phyloP scores from a whole-genome alignment of 176 grass and related monocot species.

The Triticum turgidum region DNA sequence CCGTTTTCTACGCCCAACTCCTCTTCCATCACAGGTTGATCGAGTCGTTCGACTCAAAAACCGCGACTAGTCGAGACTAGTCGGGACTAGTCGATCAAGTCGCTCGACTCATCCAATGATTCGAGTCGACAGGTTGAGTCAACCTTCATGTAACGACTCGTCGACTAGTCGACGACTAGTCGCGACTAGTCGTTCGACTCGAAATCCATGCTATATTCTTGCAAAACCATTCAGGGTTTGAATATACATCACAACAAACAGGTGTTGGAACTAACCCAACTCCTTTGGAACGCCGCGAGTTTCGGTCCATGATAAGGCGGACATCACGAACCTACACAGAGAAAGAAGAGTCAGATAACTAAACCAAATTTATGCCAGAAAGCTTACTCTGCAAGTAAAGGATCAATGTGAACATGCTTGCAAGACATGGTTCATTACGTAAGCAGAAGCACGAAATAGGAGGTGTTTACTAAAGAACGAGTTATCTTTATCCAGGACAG shows the following conservation, averaged over 20 bases:
- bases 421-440: not conserved
- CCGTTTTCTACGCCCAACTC: too few species aligned
- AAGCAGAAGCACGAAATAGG: not conserved
- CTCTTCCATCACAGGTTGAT: too few species aligned
- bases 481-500: not conserved
- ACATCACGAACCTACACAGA: conserved; percentile 88
- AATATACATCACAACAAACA: conserved; percentile 21
- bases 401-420: not conserved
- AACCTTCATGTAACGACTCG: too few species aligned
- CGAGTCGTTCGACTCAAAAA: too few species aligned
- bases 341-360: conserved; percentile 8
- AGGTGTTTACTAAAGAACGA: not conserved
- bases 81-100: too few species aligned
- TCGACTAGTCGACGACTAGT: too few species aligned
- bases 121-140: too few species aligned
- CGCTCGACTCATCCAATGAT: too few species aligned
- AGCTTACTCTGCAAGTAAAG: not conserved
- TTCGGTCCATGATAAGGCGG: conserved; percentile 97
- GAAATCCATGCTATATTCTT: not conserved
- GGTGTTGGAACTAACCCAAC: conserved; percentile 66
- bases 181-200: too few species aligned
- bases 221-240: not conserved
- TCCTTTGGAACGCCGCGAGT: conserved; percentile 95
- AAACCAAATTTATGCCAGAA: not conserved
- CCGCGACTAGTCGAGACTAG: too few species aligned